These are phyloP conservation scores for Blastobotrys illinoisensis DNA, from an alignment of 1,139 yeast species.

Conservation along the genomic window DNA sequence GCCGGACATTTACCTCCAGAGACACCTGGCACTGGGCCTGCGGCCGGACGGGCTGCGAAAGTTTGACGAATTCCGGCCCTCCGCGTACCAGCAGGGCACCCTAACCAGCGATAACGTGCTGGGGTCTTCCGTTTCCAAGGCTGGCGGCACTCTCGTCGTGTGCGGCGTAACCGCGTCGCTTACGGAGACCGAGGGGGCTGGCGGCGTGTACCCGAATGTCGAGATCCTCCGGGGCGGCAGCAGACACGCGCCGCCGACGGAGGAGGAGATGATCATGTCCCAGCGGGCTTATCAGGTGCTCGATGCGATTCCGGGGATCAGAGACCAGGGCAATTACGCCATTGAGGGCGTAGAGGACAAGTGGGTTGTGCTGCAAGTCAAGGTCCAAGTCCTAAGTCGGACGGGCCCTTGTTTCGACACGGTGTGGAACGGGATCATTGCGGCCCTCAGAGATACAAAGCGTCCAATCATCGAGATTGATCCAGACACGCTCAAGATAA, in stretches of 20 bases:
- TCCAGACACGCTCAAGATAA: slow-evolving; percentile 28
- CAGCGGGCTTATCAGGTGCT: slow-evolving; percentile 56
- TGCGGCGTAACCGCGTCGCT: slow-evolving; percentile 73
- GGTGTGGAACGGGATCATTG: slow-evolving; percentile 63
- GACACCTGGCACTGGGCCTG: slow-evolving; percentile 77
- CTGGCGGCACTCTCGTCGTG: slow-evolving; percentile 71
- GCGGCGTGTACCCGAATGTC: slow-evolving; percentile 65
- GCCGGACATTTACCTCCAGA: slow-evolving; percentile 75
- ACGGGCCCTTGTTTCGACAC: slow-evolving; percentile 78
- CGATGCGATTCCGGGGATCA: slow-evolving; percentile 30
- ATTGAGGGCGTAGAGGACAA: slow-evolving; percentile 30
- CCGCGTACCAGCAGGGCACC: slow-evolving; percentile 35
- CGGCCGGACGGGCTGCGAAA: slow-evolving; percentile 51
- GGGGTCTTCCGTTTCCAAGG: slow-evolving; percentile 67
- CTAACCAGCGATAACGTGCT: slow-evolving; percentile 28
- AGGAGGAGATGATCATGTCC: slow-evolving; percentile 80
- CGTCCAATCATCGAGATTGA: slow-evolving; percentile 59
- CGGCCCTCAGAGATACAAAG: slow-evolving; percentile 54
- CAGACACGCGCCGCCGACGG: slow-evolving; percentile 58
- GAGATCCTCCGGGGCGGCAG: slow-evolving; percentile 60
- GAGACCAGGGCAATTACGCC: slow-evolving; percentile 33
- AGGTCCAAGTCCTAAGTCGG: slow-evolving; percentile 71
- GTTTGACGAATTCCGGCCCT: slow-evolving; percentile 65
- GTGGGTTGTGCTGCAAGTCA: slow-evolving; percentile 65
- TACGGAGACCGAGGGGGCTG: slow-evolving; percentile 37